Percentiles rank a stretch among this genome's conserved stretches.
These are phyloP conservation scores for Botrytis deweyae DNA, from an alignment of 2,329 filamentous ascomycete genomes.

Conservation along the genomic window DNA sequence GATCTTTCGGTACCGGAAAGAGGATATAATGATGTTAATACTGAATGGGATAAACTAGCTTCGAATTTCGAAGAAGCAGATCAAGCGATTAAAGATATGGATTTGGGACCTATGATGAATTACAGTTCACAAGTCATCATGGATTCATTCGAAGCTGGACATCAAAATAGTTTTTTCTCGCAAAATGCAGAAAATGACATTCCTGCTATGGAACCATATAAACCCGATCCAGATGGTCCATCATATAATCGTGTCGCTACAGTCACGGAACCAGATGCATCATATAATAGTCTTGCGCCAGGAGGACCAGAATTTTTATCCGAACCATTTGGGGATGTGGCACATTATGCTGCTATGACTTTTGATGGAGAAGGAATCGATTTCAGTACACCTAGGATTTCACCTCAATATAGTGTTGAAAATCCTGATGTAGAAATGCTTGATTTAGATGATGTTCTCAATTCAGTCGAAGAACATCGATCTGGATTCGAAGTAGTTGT, in stretches of 20 bases:
- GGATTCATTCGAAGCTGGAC: not conserved
- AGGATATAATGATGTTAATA: not conserved
- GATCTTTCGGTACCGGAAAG: not conserved
- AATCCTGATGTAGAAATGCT: not conserved
- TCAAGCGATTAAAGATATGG: not conserved
- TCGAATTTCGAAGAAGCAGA: not conserved
- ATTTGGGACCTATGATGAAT: conserved; percentile 7
- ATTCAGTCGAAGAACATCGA: not conserved
- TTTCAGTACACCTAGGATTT: no score
- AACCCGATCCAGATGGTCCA: not conserved
- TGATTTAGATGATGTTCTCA: not conserved
- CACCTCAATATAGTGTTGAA: not conserved
- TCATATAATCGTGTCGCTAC: not conserved
- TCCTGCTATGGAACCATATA: not conserved
- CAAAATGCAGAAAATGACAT: not conserved
- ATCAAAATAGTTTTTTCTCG: not conserved
- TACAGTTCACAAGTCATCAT: not conserved
- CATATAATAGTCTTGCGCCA: not conserved
- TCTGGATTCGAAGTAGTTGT: not conserved
- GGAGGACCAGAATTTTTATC: not conserved
- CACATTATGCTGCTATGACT: not conserved
- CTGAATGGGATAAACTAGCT: not conserved
- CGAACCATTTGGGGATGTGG: conserved; percentile 12
- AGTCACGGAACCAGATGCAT: not conserved
- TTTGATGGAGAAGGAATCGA: not conserved